These are phyloP conservation scores for Pleurozium schreberi DNA, from an alignment of 225 moss, liverwort and hornwort genomes.

Conservation along the genomic window DNA sequence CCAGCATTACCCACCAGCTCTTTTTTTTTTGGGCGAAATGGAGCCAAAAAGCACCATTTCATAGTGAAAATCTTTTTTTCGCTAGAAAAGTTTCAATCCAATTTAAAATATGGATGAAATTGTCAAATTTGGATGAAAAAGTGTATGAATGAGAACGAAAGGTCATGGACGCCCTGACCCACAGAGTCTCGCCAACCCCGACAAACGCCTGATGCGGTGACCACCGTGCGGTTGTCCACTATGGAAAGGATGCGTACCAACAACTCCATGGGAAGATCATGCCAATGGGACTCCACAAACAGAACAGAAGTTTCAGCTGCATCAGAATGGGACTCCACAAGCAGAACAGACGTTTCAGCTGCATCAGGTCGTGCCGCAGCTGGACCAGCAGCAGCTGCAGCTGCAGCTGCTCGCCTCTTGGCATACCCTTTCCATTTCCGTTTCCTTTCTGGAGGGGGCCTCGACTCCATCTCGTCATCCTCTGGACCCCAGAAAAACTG, in stretches of 20 bases:
- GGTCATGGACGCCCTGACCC: slow-evolving; percentile 64
- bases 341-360: slow-evolving; percentile 22
- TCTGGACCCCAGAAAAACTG: slow-evolving; percentile 58
- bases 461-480: slow-evolving; percentile 84
- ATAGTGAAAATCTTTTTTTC: no score
- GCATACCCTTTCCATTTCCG: slow-evolving; percentile 54
- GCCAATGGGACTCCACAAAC: slow-evolving; percentile 46
- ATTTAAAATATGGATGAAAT: no score
- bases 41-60: no score
- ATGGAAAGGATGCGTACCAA: slow-evolving; percentile 63
- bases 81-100: no score
- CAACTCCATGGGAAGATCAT: slow-evolving; percentile 81
- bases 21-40: no score
- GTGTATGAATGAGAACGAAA: slow-evolving; percentile 49
- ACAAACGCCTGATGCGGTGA: slow-evolving; percentile 76
- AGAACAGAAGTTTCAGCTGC: slow-evolving; percentile 28
- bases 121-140: background rate
- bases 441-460: slow-evolving; percentile 49
- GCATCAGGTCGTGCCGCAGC: slow-evolving; percentile 9
- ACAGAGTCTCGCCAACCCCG: slow-evolving; percentile 75
- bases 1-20: background rate
- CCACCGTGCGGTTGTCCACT: slow-evolving; percentile 74
- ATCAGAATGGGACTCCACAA: slow-evolving; percentile 32
- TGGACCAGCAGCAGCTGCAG: background rate
- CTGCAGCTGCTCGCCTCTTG: slow-evolving; percentile 21